phyloP scores from a whole-genome alignment of 441 rosid species.

The Adansonia madagascariensis region DNA sequence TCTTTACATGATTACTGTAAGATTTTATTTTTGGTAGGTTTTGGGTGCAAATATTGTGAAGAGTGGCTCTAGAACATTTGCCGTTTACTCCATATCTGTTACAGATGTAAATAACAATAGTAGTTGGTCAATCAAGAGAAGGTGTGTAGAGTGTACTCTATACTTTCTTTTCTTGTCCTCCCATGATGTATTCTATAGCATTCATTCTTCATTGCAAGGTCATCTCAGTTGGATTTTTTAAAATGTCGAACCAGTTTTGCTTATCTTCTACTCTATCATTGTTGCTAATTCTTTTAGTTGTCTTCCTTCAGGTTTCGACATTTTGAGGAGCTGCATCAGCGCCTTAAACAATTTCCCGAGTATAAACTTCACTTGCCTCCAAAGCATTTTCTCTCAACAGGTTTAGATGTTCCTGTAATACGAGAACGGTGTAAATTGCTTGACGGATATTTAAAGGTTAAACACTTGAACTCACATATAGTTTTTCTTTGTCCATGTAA shows the following conservation, averaged over 20 bases:
- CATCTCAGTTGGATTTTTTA: slow-evolving; percentile 20
- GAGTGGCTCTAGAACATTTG: slow-evolving; percentile 87
- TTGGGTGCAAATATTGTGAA: slow-evolving; percentile 96
- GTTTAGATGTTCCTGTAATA: slow-evolving; percentile 82
- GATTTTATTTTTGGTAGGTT: slow-evolving; percentile 64
- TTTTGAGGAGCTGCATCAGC: slow-evolving; percentile 98
- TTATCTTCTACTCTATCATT: not conserved
- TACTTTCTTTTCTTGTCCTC: slow-evolving; percentile 33
- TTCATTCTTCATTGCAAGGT: slow-evolving; percentile 2
- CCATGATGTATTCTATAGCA: not conserved
- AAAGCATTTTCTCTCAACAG: slow-evolving; percentile 94
- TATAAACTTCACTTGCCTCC: slow-evolving; percentile 96
- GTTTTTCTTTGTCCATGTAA: not conserved
- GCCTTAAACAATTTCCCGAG: slow-evolving; percentile 85
- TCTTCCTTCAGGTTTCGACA: slow-evolving; percentile 79
- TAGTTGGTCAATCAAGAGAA: slow-evolving; percentile 99
- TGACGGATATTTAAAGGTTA: slow-evolving; percentile 73
- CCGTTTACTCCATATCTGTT: slow-evolving; percentile 93
- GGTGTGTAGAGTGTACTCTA: slow-evolving; percentile 51
- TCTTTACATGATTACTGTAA: slow-evolving; percentile 29
- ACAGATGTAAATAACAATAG: slow-evolving; percentile 83
- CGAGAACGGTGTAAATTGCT: slow-evolving; percentile 91
- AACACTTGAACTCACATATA: slow-evolving; percentile 32
- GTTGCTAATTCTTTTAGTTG: slow-evolving; percentile 19
- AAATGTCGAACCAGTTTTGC: slow-evolving; percentile 4